Evolutionary conservation across 2,329 filamentous ascomycete species (phyloP).

Genomic region (Mariannaea elegans): DNA sequence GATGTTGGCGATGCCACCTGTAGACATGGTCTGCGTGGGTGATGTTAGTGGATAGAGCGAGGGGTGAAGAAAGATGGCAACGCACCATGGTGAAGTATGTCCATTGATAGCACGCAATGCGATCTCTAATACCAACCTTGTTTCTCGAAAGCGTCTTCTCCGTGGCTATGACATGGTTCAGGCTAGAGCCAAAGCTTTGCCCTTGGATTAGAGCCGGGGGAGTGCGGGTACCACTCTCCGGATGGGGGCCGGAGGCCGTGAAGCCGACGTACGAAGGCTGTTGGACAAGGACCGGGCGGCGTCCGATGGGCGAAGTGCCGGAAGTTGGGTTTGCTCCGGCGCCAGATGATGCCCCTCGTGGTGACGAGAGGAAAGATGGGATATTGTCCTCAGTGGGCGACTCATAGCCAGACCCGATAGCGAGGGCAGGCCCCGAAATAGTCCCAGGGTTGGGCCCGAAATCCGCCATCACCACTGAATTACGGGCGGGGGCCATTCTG

Average conservation of each 20-base stretch:
- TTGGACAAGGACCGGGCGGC: constrained; percentile 28
- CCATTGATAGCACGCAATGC: constrained; percentile 69
- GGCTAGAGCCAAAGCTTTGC: constrained; percentile 31
- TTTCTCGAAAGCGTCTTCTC: constrained; percentile 34
- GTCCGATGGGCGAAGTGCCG: constrained; percentile 2
- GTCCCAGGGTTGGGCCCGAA: constrained; percentile 19
- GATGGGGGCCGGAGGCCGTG: constrained; percentile 9
- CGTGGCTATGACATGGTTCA: constrained; percentile 48
- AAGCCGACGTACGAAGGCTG: constrained; percentile 30
- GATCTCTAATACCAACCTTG: constrained; percentile 57
- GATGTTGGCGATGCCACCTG: constrained; percentile 65
- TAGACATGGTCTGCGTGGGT: constrained; percentile 53
- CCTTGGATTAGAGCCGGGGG: constrained; percentile 22
- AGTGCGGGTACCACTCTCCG: constrained; percentile 11
- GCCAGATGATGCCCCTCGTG: constrained; percentile 14
- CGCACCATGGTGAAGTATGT: constrained; percentile 75
- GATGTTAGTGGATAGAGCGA: not conserved
- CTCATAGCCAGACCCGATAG: constrained; percentile 44
- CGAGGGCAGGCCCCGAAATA: not conserved
- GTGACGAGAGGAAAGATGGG: constrained; percentile 40
- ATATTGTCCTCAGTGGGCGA: constrained; percentile 48
- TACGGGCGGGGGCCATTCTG: constrained; percentile 47
- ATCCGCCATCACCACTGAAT: constrained; percentile 40
- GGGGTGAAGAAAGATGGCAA: not conserved
- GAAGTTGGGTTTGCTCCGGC: not conserved